Percentiles rank a stretch among this genome's conserved stretches.
Evolutionary conservation across 306 rosid genomes (phyloP).

Genomic region (Malus asiatica): DNA sequence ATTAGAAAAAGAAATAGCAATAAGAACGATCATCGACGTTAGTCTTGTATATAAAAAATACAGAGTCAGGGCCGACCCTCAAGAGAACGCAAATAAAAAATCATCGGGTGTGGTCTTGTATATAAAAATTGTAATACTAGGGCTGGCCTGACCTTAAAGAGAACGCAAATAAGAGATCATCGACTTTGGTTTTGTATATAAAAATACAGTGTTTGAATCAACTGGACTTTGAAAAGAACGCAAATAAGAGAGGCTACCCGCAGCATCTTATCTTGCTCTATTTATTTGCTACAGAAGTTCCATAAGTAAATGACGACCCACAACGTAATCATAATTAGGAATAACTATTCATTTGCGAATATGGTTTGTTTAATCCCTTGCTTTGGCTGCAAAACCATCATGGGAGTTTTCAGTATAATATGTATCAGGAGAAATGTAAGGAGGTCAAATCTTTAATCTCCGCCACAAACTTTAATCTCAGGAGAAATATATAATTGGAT

Average conservation of each 20-base stretch:
- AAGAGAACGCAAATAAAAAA: not conserved
- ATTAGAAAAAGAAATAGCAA: not conserved
- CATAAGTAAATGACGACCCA: not conserved
- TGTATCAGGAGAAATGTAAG: too few species aligned
- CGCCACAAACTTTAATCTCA: too few species aligned
- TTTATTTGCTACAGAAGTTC: not conserved
- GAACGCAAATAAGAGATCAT: too few species aligned
- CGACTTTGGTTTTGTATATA: too few species aligned
- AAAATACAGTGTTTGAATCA: too few species aligned
- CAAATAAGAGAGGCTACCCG: not conserved
- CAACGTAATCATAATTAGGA: not conserved
- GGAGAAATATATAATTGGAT: too few species aligned
- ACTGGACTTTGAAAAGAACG: too few species aligned
- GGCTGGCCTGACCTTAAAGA: too few species aligned
- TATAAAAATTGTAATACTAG: too few species aligned
- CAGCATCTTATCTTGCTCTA: constrained; percentile 10
- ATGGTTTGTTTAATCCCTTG: not conserved
- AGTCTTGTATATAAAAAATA: not conserved
- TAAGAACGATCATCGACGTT: too few species aligned
- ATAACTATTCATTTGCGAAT: not conserved
- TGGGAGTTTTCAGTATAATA: not conserved
- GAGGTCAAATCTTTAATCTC: not conserved
- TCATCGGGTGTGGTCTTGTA: too few species aligned
- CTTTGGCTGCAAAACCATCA: not conserved
- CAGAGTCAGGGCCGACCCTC: not conserved